Base-by-base conservation (phyloP, 768 basidiomycete species). In the Hericium coralloides region DNA sequence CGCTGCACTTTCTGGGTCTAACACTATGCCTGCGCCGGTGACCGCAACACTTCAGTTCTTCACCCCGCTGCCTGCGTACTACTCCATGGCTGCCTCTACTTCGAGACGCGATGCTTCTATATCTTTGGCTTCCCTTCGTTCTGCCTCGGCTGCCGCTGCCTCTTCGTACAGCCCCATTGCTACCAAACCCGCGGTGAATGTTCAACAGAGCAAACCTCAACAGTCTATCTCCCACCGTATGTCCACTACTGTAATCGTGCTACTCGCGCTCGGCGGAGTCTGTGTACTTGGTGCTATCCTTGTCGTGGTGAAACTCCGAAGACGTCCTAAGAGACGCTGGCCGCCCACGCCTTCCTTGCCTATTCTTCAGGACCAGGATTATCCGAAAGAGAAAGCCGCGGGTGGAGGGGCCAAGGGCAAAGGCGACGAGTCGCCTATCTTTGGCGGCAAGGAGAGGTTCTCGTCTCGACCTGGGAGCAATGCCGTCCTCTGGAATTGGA, bases 271-370 rank as follows among this genome's bases (percentile, higher is more conserved):
- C 48, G 78, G 83, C 4, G 73, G 76, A 55, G 73, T 72, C 14
- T 73, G 79, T 60, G 60, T 81, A 10, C 60, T 85, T 25, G 63
- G 83, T 2, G 77, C 77, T 15, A 55, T 79, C 38, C 72, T 78
- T 57, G 67, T 87, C 54, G 57, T 80, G 14, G 63, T 76, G 59
- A 81, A 73, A 58, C 65, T 79, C 58, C 77, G 77, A 53, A 69
- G 69, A 56, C 77, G 78, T 26, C 84, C 81, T 22, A 73, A 71
- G 18, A 76, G 76, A 39, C 78, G 75, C 49, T 72, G 70, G n/a
- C 79, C 76, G 18, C 85, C 81, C 6, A 83, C 76, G n/a, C 88
- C 86, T 3, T 90, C 87, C 31, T 74, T 85, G n/a, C 88, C 87
- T 0, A 84, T 87, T 49, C 72, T 85, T 12, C 81, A 85, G 57